Percentiles rank a stretch among this genome's conserved stretches.
These are phyloP conservation scores for Tetrahymena malaccensis DNA, from an alignment of 73 alveolate species.

Conservation along the genomic window DNA sequence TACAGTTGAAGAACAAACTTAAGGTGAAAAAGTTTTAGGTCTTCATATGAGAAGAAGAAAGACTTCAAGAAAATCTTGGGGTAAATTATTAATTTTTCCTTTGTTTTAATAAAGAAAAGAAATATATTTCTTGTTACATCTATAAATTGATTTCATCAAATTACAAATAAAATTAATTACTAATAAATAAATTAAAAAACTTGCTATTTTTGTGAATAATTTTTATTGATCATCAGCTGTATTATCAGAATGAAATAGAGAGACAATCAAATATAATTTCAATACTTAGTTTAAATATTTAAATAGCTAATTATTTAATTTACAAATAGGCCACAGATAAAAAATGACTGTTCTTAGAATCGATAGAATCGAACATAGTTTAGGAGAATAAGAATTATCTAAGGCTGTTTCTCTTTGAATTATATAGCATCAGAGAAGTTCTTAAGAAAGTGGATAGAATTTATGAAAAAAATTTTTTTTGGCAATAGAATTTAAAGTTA, in stretches of 20 bases:
- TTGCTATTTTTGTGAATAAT: too few relatives aligned
- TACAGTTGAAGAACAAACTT: constrained; percentile 47
- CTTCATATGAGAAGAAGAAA: constrained; percentile 60
- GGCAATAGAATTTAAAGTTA: background rate
- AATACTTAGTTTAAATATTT: background rate
- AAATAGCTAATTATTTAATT: background rate
- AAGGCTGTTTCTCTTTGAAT: background rate
- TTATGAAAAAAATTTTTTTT: too few relatives aligned
- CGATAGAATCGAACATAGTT: constrained; percentile 45
- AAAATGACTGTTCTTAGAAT: constrained; percentile 40
- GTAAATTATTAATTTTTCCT: background rate
- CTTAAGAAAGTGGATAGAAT: background rate
- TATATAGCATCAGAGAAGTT: background rate
- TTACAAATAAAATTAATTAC: too few relatives aligned
- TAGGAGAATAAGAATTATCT: constrained; percentile 21
- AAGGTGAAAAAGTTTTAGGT: constrained; percentile 43
- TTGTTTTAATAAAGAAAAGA: too few relatives aligned
- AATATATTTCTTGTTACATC: too few relatives aligned
- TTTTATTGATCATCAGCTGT: too few relatives aligned
- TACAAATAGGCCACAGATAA: constrained; percentile 34
- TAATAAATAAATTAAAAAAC: too few relatives aligned
- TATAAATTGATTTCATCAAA: too few relatives aligned
- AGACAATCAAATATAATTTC: background rate
- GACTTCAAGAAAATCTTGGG: constrained; percentile 36
- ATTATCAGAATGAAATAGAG: too few relatives aligned